A percentile compares a stretch with the other conserved stretches of the same genome.
These are phyloP conservation scores for Thielaviopsis punctulata DNA, from an alignment of 2,329 filamentous ascomycete genomes.

Conservation along the genomic window DNA sequence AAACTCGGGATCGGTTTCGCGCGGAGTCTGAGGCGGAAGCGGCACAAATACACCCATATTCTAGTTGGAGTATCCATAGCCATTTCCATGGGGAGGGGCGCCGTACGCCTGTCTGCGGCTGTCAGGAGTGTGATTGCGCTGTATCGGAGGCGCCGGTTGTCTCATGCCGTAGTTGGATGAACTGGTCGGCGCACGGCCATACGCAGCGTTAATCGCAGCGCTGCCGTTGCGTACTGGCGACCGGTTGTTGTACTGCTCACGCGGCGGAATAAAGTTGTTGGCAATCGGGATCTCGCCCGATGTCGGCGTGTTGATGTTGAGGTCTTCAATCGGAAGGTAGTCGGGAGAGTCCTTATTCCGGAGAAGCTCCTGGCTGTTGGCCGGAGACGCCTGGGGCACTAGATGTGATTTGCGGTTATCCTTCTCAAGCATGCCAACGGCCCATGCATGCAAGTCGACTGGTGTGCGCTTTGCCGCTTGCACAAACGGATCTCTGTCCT, in stretches of 20 bases:
- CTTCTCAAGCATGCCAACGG: conserved; percentile 79
- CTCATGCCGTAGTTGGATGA: conserved; percentile 7
- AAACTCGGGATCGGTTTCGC: neutral
- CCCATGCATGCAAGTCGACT: conserved; percentile 86
- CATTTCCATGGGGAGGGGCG: conserved; percentile 9
- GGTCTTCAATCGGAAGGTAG: conserved; percentile 23
- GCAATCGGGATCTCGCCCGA: conserved; percentile 56
- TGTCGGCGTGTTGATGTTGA: conserved; percentile 42
- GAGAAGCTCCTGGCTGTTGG: conserved; percentile 53
- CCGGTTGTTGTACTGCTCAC: conserved; percentile 23
- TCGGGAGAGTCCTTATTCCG: conserved; percentile 44
- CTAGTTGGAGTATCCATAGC: conserved; percentile 12
- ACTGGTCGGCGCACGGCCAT: conserved; percentile 1
- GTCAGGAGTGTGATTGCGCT: conserved; percentile 37
- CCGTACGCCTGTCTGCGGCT: conserved; percentile 31
- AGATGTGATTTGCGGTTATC: conserved; percentile 93
- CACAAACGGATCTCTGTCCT: conserved; percentile 88
- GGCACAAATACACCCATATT: conserved; percentile 5
- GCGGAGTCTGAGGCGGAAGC: neutral
- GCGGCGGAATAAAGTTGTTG: conserved; percentile 34
- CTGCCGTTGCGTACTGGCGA: conserved; percentile 34
- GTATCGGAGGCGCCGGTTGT: conserved; percentile 30
- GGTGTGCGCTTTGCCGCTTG: conserved; percentile 93
- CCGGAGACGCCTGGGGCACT: conserved; percentile 60
- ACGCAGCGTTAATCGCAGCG: conserved; percentile 16